Conservation (phyloP, 2,329 filamentous ascomycete genomes). For the Alternaria gaisen region DNA sequence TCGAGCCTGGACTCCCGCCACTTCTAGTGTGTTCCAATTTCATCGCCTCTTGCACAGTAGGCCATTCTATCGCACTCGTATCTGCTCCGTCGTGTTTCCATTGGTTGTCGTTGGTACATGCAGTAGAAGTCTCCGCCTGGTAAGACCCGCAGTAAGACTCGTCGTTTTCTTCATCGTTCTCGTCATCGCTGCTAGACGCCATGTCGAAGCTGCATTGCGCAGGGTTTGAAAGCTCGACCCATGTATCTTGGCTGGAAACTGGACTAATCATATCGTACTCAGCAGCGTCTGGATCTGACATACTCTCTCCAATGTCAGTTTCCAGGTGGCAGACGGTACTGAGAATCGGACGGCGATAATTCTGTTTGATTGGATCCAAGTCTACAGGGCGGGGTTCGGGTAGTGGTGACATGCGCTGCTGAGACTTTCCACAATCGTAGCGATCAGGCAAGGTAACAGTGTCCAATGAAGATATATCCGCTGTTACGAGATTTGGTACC, state of each 20-base stretch:
- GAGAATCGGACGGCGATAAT: background rate
- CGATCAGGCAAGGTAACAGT: background rate
- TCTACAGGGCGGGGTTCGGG: background rate
- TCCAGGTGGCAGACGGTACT: background rate
- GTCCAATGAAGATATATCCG: background rate
- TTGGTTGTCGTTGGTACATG: background rate
- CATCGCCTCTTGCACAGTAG: slow-evolving; percentile 24
- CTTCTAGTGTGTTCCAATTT: background rate
- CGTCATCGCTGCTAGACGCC: background rate
- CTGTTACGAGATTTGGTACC: background rate
- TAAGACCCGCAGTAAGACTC: background rate
- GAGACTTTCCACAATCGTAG: background rate
- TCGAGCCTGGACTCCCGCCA: background rate
- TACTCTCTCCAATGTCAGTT: background rate
- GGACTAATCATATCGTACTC: background rate
- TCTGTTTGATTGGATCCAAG: background rate
- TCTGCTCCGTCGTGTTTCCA: background rate
- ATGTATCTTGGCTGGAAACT: background rate
- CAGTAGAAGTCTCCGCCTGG: slow-evolving; percentile 1
- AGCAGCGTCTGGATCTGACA: background rate
- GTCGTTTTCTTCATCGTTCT: background rate
- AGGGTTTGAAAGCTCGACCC: background rate
- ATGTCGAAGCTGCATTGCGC: background rate
- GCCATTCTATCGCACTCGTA: slow-evolving; percentile 27
- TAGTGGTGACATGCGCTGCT: background rate